These are phyloP conservation scores for Circinella umbellata DNA, from an alignment of 371 early-diverging fungal species.

Conservation along the genomic window DNA sequence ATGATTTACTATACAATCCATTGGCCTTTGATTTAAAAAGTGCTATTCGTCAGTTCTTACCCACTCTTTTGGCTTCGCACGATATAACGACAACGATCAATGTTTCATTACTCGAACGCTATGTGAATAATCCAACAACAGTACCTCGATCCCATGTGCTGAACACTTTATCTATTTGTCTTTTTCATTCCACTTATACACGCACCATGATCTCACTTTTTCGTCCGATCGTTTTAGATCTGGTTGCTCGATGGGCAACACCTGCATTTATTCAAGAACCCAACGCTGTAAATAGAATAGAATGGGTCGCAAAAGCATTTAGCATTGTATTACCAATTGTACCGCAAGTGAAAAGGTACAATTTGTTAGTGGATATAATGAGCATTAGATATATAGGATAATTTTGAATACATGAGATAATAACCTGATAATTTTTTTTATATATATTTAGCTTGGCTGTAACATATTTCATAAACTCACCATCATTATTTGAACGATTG, in stretches of 20 bases:
- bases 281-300: constrained; percentile 50
- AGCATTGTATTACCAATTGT: constrained; percentile 69
- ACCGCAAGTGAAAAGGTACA: constrained; percentile 77
- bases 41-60: constrained; percentile 30
- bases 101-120: constrained; percentile 16
- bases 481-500: constrained; percentile 60
- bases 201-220: constrained; percentile 57
- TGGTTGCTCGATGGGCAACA: constrained; percentile 79
- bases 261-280: constrained; percentile 50
- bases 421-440: background rate
- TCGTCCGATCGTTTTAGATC: constrained; percentile 82
- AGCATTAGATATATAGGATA: background rate
- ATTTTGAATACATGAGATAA: background rate
- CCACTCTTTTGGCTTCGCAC: background rate
- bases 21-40: constrained; percentile 36
- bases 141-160: constrained; percentile 28
- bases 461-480: constrained; percentile 58
- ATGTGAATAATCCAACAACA: constrained; percentile 17
- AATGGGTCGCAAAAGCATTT: constrained; percentile 65
- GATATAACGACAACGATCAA: constrained; percentile 12
- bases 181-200: constrained; percentile 43
- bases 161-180: constrained; percentile 38
- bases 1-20: constrained; percentile 32
- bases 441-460: constrained; percentile 56
- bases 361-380: too few species aligned